Evolutionary conservation across 2,329 filamentous ascomycete species (phyloP).

Genomic region (Cladobotryum protrusum): DNA sequence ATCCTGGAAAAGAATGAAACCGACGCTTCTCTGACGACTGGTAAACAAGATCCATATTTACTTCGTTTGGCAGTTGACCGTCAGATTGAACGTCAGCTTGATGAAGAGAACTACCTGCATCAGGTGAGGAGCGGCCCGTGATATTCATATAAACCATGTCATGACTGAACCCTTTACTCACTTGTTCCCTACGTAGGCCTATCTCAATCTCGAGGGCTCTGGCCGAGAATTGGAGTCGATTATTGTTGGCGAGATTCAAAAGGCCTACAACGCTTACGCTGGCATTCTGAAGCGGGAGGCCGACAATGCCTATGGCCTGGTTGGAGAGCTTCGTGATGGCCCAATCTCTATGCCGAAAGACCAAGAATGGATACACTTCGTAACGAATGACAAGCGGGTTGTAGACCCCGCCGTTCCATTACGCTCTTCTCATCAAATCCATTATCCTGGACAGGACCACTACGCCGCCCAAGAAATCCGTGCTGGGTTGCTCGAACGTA

Average conservation of each 20-base stretch:
- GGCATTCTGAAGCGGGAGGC: conserved; percentile 88
- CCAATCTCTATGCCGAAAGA: conserved; percentile 93
- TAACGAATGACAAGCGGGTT: conserved; percentile 75
- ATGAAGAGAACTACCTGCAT: conserved; percentile 96
- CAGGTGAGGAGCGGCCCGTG: conserved; percentile 51
- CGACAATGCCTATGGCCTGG: conserved; percentile 68
- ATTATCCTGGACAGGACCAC: conserved; percentile 86
- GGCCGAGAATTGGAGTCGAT: conserved; percentile 94
- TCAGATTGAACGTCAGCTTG: conserved; percentile 85
- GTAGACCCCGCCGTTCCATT: conserved; percentile 78
- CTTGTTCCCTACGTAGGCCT: conserved; percentile 56
- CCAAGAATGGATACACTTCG: conserved; percentile 80
- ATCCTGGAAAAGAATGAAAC: conserved; percentile 71
- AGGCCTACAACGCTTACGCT: conserved; percentile 91
- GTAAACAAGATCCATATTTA: conserved; percentile 89
- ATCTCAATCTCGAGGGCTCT: conserved; percentile 88
- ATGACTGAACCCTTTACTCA: neutral
- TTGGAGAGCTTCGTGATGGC: conserved; percentile 75
- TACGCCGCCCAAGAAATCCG: conserved; percentile 76
- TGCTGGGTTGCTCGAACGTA: conserved; percentile 86
- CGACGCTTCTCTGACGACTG: conserved; percentile 64
- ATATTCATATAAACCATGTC: too few relatives aligned
- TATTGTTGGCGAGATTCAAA: conserved; percentile 94
- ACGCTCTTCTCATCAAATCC: conserved; percentile 72
- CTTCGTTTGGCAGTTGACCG: conserved; percentile 79